These are phyloP conservation scores for Linum trigynum DNA, from an alignment of 345 rosid genomes.

Conservation along the genomic window DNA sequence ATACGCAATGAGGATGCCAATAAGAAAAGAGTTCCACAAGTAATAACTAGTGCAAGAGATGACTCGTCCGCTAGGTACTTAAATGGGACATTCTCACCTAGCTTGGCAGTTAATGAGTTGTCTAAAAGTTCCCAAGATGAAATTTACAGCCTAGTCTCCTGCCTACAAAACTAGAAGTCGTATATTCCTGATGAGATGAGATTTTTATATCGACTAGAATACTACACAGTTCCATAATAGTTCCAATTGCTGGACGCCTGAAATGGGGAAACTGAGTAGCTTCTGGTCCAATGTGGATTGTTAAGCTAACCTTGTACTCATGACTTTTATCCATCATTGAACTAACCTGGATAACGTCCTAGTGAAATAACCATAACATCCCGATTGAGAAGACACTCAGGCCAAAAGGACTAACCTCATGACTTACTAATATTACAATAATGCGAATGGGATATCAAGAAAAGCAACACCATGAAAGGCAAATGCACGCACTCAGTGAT, in stretches of 20 bases:
- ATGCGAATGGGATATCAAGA: not conserved
- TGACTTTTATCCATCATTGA: not conserved
- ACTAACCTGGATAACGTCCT: not conserved
- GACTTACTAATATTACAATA: not conserved
- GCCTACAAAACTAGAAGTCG: not conserved
- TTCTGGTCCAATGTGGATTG: not conserved
- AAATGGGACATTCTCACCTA: not conserved
- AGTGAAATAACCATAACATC: not conserved
- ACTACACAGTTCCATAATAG: not conserved
- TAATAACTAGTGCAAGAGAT: not conserved
- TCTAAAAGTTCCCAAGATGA: not conserved
- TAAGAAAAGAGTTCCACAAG: not conserved
- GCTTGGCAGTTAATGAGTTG: not conserved
- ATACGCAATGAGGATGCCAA: not conserved
- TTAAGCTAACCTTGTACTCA: not conserved
- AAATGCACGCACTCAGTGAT: not conserved
- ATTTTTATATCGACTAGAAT: too few species aligned
- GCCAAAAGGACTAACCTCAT: not conserved
- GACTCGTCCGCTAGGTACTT: not conserved
- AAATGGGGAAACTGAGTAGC: not conserved
- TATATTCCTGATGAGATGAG: not conserved
- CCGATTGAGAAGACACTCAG: not conserved
- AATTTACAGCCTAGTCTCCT: not conserved
- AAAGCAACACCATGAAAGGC: not conserved
- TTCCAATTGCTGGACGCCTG: not conserved